phyloP scores from a whole-genome alignment of 1,284 basidiomycete species.

The Golubevia pallescens region DNA sequence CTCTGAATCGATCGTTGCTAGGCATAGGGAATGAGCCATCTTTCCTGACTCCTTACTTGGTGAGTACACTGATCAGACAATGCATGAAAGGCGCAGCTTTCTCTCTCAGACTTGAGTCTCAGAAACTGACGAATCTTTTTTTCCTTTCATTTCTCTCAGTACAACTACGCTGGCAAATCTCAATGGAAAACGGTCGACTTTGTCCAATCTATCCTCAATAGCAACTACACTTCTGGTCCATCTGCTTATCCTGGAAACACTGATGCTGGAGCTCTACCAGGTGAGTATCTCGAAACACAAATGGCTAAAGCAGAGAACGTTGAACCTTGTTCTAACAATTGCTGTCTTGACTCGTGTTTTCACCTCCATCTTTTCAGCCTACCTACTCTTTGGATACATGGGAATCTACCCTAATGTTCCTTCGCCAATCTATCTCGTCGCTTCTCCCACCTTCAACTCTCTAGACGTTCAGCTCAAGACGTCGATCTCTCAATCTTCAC shows the following conservation, averaged over 20 bases:
- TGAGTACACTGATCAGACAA: neutral
- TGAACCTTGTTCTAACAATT: neutral
- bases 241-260: neutral
- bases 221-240: neutral
- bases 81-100: neutral
- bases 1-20: slow-evolving; percentile 15
- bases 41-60: slow-evolving; percentile 18
- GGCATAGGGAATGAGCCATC: slow-evolving; percentile 28
- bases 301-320: too few species aligned
- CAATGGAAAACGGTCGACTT: neutral
- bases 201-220: neutral
- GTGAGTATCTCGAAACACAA: neutral
- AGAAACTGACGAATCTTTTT: neutral
- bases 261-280: neutral
- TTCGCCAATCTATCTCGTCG: neutral
- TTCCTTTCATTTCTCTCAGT: neutral
- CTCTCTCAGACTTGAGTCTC: neutral
- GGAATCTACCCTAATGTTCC: neutral
- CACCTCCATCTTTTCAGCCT: neutral
- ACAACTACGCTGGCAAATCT: neutral
- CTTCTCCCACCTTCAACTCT: neutral
- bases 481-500: neutral
- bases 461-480: neutral
- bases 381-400: neutral
- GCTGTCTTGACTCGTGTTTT: neutral